phyloP scores from a whole-genome alignment of 345 rosid species.

The Populus tremula region DNA sequence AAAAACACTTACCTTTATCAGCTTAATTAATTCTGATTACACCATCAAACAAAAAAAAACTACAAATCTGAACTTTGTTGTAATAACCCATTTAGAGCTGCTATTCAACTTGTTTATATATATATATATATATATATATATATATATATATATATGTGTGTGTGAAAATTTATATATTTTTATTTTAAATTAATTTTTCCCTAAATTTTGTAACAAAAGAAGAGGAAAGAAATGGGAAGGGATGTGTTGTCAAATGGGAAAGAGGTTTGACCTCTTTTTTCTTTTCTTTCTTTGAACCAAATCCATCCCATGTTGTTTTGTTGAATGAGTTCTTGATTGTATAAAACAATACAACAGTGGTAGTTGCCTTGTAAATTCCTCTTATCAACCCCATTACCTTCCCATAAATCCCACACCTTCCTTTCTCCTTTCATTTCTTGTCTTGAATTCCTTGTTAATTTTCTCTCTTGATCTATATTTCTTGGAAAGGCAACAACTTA shows the following conservation, averaged over 20 bases:
- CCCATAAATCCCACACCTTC: not conserved
- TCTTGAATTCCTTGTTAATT: not conserved
- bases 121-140: no score
- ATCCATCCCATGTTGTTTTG: not conserved
- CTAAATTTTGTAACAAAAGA: not conserved
- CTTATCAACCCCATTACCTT: not conserved
- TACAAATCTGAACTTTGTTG: not conserved
- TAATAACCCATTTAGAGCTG: not conserved
- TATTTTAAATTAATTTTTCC: no score
- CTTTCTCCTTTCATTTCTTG: not conserved
- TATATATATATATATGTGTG: no score
- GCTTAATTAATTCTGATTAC: no score
- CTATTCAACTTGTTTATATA: no score
- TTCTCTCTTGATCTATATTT: conserved; percentile 1
- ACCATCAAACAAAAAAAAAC: no score
- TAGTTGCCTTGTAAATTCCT: conserved; percentile 12
- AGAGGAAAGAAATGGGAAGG: not conserved
- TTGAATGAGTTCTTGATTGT: not conserved
- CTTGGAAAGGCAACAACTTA: not conserved
- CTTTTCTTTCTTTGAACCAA: not conserved
- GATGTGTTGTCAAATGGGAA: conserved; percentile 14
- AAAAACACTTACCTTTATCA: no score
- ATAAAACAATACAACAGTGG: not conserved
- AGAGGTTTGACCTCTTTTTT: conserved; percentile 31
- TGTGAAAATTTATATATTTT: no score